Evolutionary conservation across 2,329 filamentous ascomycete genomes (phyloP).

Genomic region (Juglanconis juglandina): DNA sequence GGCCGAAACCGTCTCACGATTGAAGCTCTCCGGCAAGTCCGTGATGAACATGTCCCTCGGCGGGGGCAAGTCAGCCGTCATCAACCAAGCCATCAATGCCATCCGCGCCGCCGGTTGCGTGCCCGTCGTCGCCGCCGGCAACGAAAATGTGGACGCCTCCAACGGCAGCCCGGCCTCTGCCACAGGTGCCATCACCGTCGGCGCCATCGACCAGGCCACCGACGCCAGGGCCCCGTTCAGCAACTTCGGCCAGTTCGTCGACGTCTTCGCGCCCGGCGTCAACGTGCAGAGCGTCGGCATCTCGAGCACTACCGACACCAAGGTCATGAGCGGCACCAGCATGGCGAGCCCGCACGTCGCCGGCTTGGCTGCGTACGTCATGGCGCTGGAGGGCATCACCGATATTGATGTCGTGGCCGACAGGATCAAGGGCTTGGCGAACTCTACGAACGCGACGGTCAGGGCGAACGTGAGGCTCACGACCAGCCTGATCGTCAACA

Average conservation of each 20-base stretch:
- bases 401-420: constrained; percentile 41
- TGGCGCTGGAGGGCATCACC: constrained; percentile 51
- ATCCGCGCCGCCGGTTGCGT: constrained; percentile 50
- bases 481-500: constrained; percentile 44
- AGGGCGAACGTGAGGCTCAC: constrained; percentile 40
- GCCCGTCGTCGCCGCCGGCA: constrained; percentile 59
- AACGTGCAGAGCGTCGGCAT: constrained; percentile 52
- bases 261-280: constrained; percentile 56
- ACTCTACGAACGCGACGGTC: constrained; percentile 42
- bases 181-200: constrained; percentile 56
- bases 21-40: constrained; percentile 46
- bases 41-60: constrained; percentile 64
- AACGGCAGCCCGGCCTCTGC: constrained; percentile 54
- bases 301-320: constrained; percentile 41
- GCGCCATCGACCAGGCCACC: constrained; percentile 50
- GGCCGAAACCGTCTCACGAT: constrained; percentile 40
- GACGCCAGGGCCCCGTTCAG: constrained; percentile 52
- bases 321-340: constrained; percentile 50
- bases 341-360: constrained; percentile 68
- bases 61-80: constrained; percentile 43
- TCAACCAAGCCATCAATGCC: constrained; percentile 54
- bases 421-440: constrained; percentile 52
- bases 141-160: constrained; percentile 50
- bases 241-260: constrained; percentile 54
- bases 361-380: constrained; percentile 66